Conservation (phyloP, 2,329 filamentous ascomycete species). For the Fusarium sp. region DNA sequence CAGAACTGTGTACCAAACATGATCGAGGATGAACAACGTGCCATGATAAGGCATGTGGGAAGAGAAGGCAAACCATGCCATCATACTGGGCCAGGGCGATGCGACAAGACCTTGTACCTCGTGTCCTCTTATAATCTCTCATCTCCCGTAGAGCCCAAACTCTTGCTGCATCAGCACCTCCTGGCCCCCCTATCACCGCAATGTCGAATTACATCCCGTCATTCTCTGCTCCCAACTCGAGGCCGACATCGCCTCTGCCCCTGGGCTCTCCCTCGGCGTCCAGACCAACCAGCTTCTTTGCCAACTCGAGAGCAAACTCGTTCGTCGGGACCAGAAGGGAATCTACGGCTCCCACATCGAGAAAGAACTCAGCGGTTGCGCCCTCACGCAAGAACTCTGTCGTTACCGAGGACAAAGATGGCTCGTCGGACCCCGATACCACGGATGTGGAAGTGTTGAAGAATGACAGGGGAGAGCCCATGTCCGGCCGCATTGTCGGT, state of each 20-base stretch:
- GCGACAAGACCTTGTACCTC: not conserved
- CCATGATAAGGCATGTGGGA: constrained; percentile 18
- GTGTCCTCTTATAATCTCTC: constrained; percentile 19
- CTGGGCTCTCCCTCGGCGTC: constrained; percentile 32
- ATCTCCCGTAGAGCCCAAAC: constrained; percentile 12
- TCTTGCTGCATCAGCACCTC: constrained; percentile 4
- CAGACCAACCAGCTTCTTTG: constrained; percentile 35
- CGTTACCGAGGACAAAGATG: constrained; percentile 12
- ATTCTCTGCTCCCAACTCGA: constrained; percentile 36
- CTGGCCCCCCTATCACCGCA: constrained; percentile 4
- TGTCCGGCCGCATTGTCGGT: constrained; percentile 32
- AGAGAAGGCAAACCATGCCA: constrained; percentile 24
- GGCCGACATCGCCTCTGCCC: constrained; percentile 32
- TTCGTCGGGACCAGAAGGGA: constrained; percentile 25
- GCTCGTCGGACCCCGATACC: constrained; percentile 25
- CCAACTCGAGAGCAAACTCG: constrained; percentile 34
- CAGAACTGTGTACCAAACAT: constrained; percentile 12
- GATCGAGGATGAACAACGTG: constrained; percentile 14
- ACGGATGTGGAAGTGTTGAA: constrained; percentile 29
- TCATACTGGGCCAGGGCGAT: constrained; percentile 18
- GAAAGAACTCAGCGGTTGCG: constrained; percentile 19
- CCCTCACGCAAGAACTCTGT: constrained; percentile 27
- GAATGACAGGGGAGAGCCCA: constrained; percentile 26
- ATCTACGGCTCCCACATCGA: constrained; percentile 9
- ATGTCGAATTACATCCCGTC: constrained; percentile 39